Conservation (phyloP, 2,329 filamentous ascomycete genomes). For the Parascedosporium putredinis region DNA sequence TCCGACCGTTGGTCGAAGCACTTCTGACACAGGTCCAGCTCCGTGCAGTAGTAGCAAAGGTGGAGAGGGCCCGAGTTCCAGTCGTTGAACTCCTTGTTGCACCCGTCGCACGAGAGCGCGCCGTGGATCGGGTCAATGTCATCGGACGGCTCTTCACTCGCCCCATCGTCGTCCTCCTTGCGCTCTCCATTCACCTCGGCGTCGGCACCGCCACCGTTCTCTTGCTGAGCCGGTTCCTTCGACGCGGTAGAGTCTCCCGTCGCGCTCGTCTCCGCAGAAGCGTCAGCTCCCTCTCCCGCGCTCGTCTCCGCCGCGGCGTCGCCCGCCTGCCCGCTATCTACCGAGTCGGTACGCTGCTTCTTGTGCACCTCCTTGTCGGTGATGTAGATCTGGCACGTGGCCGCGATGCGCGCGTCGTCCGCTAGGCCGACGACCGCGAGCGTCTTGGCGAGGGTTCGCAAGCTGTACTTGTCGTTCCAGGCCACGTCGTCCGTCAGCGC, state of each 20-base stretch:
- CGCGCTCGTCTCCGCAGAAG: background rate
- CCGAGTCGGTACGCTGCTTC: background rate
- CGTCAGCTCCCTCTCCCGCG: background rate
- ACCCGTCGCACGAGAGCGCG: background rate
- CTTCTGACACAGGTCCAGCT: conserved; percentile 1
- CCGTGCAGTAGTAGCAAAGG: conserved; percentile 6
- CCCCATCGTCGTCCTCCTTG: background rate
- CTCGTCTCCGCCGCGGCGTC: background rate
- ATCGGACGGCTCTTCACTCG: background rate
- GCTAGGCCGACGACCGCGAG: conserved; percentile 3
- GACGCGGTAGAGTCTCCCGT: background rate
- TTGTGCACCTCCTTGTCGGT: conserved; percentile 3
- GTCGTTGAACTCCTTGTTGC: background rate
- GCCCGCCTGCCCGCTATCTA: background rate
- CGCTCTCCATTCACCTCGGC: too few relatives aligned
- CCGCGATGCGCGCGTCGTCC: conserved; percentile 3
- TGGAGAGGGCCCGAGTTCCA: background rate
- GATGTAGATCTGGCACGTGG: conserved; percentile 6
- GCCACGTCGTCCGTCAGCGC: conserved; percentile 5
- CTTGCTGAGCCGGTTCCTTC: background rate
- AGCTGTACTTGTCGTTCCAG: conserved; percentile 4
- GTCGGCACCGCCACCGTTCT: background rate
- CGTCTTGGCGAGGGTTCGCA: background rate
- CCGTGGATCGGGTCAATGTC: background rate
- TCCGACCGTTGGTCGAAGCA: background rate